Conservation (phyloP, 2,329 filamentous ascomycete species). For the Macrophomina pseudophaseolina region DNA sequence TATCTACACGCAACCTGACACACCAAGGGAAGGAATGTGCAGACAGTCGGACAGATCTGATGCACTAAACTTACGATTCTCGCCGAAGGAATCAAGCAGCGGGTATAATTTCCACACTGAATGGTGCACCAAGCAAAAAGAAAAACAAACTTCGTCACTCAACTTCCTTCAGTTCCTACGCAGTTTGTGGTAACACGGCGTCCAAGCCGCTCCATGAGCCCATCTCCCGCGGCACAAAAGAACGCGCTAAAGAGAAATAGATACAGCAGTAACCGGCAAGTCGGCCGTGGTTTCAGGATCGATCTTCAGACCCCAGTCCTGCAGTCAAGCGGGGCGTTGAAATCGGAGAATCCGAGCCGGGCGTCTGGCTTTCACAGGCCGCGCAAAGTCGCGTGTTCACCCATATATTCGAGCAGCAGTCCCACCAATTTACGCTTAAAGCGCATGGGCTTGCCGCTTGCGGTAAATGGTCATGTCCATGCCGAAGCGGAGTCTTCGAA, state of each 20-base stretch:
- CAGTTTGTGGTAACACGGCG: not conserved
- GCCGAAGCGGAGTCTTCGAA: not conserved
- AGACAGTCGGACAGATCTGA: not conserved
- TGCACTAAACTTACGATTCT: not conserved
- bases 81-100: not conserved
- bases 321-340: slow-evolving; percentile 3
- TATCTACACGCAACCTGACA: not conserved
- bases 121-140: not conserved
- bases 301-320: not conserved
- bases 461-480: not conserved
- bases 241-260: not conserved
- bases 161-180: not conserved
- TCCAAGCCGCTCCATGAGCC: not conserved
- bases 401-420: not conserved
- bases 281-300: not conserved
- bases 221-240: not conserved
- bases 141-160: not conserved
- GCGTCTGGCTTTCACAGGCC: not conserved
- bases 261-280: not conserved
- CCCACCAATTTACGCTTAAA: not conserved
- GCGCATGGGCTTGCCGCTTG: not conserved
- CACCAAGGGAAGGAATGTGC: not conserved
- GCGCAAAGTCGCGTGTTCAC: not conserved
- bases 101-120: not conserved
- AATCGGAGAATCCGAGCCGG: not conserved